Evolutionary conservation across 257 asterid species (phyloP).

Genomic region (Gardenia jasminoides): DNA sequence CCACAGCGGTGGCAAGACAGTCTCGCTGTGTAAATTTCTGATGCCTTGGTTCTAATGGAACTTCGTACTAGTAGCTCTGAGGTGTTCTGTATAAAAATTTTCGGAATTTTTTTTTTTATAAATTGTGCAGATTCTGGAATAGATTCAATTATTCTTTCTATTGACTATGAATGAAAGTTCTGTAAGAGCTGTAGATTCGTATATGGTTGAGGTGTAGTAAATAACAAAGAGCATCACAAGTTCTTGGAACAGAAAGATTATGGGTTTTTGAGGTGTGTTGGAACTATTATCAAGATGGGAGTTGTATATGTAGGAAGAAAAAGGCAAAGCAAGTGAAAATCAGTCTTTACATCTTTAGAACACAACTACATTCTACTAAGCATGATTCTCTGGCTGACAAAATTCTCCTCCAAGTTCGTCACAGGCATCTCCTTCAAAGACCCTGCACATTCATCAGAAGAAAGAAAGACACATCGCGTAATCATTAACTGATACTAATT

Average conservation of each 20-base stretch:
- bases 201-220: neutral
- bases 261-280: neutral
- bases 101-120: too few relatives aligned
- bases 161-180: neutral
- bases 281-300: neutral
- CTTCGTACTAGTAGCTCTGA: neutral
- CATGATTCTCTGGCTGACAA: slow-evolving; percentile 31
- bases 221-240: too few relatives aligned
- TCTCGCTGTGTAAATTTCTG: neutral
- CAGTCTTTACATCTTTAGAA: neutral
- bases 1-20: neutral
- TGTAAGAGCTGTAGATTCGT: neutral
- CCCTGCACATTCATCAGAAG: slow-evolving; percentile 27
- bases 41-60: neutral
- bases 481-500: neutral
- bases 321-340: neutral
- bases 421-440: slow-evolving; percentile 38
- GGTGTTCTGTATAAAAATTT: neutral
- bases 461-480: neutral
- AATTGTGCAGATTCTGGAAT: neutral
- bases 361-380: slow-evolving; percentile 13
- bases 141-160: neutral
- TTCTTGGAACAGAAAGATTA: neutral
- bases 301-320: too few relatives aligned
- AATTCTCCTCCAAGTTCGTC: slow-evolving; percentile 45